Base-by-base conservation (phyloP, 2,329 filamentous ascomycete genomes). In the Penicillium sclerotigenum region DNA sequence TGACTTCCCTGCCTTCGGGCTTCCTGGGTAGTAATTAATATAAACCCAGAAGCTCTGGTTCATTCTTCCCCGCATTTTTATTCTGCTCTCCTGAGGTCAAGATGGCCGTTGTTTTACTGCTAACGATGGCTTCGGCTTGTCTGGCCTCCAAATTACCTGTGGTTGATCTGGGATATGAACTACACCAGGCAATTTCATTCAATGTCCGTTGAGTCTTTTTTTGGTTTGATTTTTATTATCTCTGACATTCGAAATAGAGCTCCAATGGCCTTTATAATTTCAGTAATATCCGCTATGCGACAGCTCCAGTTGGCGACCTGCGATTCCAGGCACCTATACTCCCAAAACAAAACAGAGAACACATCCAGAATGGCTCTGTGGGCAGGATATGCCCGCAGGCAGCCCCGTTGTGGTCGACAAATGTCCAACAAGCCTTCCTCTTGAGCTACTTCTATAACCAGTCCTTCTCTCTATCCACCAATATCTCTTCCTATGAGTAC, bases 211-310 rank as follows among this genome's bases (percentile, higher is more conserved):
- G 5, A 40, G 37, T 5, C n/a, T 13, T 36, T n/a, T 38, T 28
- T 18, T 22, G 1, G 6, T 18, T 28, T 40, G 14, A 10, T 36
- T 36, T 36, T n/a, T 7, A n/a, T 24, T 5, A 10, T n/a, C n/a
- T n/a, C 43, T 50, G 14, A 54, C n/a, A 7, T 31, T 31, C 2
- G 5, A 5, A 28, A 20, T 29, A 65, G 63, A 60, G 33, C 31
- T 70, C 76, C 0, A 68, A 68, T n/a, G 67, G 71, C 22, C 72
- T 78, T 59, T 83, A 82, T 68, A 81, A 79, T 58, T 84, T 84
- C 69, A 78, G 71, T 50, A 83, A 84, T 61, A 83, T 84, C 58
- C 77, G 81, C 41, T 85, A 80, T 66, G 82, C 80, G 6, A 78
- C 79, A 26, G 77, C 82, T 14, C 82, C 82, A 1, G 58, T 80